A percentile compares a stretch with the other conserved stretches of the same genome.
Evolutionary conservation across 441 rosid species (phyloP).

Genomic region (Jatropha multifida): DNA sequence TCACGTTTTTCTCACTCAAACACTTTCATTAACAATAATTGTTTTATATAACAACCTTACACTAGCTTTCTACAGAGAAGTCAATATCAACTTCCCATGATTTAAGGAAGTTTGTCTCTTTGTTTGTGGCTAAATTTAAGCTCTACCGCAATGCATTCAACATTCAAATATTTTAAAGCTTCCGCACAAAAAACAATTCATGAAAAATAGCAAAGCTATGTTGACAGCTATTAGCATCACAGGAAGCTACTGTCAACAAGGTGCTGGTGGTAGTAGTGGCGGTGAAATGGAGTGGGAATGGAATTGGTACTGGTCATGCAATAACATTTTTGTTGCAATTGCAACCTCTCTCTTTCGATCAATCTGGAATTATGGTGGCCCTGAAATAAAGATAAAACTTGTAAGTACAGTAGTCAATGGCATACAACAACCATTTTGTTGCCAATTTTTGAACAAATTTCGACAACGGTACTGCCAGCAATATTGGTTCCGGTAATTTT

Average conservation of each 20-base stretch:
- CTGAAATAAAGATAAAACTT: neutral
- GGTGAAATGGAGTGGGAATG: slow-evolving; percentile 3
- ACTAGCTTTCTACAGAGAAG: no score
- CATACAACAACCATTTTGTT: neutral
- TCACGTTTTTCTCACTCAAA: no score
- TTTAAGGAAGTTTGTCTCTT: no score
- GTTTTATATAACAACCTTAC: no score
- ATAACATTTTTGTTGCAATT: neutral
- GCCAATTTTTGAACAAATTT: neutral
- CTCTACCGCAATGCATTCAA: no score
- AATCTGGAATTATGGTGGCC: neutral
- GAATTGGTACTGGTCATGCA: neutral
- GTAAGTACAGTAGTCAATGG: neutral
- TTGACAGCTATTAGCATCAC: no score
- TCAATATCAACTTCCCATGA: no score
- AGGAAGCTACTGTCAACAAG: neutral
- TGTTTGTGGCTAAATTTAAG: no score
- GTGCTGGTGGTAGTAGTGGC: neutral
- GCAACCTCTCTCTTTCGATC: neutral
- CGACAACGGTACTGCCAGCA: neutral
- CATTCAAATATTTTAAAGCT: no score
- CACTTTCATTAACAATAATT: no score
- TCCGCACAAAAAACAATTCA: no score
- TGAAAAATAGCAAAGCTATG: no score
- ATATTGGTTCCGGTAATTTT: neutral